These are phyloP conservation scores for Prillingera fragicola DNA, from an alignment of 1,284 basidiomycete genomes.

Conservation along the genomic window DNA sequence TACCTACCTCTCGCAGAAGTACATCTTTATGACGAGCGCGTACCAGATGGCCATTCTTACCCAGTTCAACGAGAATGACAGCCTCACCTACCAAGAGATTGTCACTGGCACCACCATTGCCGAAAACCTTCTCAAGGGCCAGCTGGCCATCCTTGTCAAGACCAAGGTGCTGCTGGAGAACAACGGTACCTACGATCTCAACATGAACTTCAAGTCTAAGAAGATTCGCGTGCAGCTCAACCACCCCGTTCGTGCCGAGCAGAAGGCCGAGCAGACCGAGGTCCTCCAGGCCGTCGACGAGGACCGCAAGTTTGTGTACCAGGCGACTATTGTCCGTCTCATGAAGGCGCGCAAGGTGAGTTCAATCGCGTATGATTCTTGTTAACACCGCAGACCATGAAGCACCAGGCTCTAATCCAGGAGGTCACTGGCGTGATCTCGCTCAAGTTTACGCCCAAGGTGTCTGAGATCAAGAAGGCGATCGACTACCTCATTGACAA, in stretches of 20 bases:
- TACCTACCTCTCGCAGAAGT: conserved; percentile 88
- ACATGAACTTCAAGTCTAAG: conserved; percentile 96
- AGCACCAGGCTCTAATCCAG: conserved; percentile 88
- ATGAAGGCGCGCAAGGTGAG: conserved; percentile 84
- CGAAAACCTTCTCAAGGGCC: conserved; percentile 77
- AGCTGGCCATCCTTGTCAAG: conserved; percentile 78
- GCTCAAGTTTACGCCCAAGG: conserved; percentile 42
- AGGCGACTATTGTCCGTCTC: conserved; percentile 94
- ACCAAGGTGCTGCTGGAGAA: conserved; percentile 79
- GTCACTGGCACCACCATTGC: conserved; percentile 74
- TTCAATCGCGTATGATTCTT: not conserved
- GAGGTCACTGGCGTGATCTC: conserved; percentile 90
- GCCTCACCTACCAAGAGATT: conserved; percentile 73
- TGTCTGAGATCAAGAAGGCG: conserved; percentile 59
- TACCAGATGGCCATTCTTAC: conserved; percentile 93
- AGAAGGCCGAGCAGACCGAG: conserved; percentile 84
- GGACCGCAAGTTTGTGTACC: conserved; percentile 93
- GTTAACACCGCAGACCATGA: conserved; percentile 65
- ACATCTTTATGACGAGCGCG: conserved; percentile 89
- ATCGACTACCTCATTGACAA: conserved; percentile 95
- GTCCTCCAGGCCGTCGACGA: conserved; percentile 95
- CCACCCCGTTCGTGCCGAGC: conserved; percentile 87
- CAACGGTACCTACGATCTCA: conserved; percentile 78
- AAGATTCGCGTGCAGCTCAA: conserved; percentile 81
- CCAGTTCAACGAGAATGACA: conserved; percentile 89